phyloP scores from a whole-genome alignment of 305 asterid genomes.

The Stenogyne calaminthoides region DNA sequence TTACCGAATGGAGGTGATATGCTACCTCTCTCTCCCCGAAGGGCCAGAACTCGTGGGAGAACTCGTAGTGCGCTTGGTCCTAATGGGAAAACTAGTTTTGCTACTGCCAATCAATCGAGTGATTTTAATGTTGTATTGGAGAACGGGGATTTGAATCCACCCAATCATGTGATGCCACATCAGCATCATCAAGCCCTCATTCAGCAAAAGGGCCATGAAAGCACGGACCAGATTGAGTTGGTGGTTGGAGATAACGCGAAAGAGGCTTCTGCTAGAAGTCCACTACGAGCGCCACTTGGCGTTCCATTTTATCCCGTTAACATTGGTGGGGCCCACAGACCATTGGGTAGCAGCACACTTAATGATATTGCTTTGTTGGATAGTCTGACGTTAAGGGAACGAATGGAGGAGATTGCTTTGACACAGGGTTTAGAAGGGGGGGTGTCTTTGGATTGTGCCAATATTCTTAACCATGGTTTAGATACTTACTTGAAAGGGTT shows the following conservation, averaged over 20 bases:
- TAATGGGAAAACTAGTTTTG: slow-evolving; percentile 52
- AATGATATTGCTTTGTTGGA: slow-evolving; percentile 58
- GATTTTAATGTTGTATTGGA: slow-evolving; percentile 44
- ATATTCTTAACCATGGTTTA: slow-evolving; percentile 65
- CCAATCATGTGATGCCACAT: slow-evolving; percentile 34
- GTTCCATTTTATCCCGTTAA: slow-evolving; percentile 71
- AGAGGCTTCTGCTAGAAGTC: slow-evolving; percentile 57
- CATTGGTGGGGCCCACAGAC: slow-evolving; percentile 61
- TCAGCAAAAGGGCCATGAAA: slow-evolving; percentile 44
- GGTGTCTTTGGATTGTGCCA: slow-evolving; percentile 74
- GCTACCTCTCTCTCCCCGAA: slow-evolving; percentile 75
- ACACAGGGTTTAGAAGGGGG: slow-evolving; percentile 82
- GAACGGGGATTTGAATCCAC: slow-evolving; percentile 56
- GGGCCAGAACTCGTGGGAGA: slow-evolving; percentile 77
- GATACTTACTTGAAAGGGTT: slow-evolving; percentile 73
- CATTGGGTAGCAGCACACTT: slow-evolving; percentile 50
- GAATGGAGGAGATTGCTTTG: slow-evolving; percentile 73
- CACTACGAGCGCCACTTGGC: slow-evolving; percentile 88
- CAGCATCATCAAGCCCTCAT: slow-evolving; percentile 43
- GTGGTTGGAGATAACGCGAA: slow-evolving; percentile 47
- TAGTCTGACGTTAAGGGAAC: slow-evolving; percentile 57
- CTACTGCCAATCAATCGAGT: slow-evolving; percentile 42
- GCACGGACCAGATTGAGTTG: slow-evolving; percentile 42
- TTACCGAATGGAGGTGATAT: slow-evolving; percentile 73
- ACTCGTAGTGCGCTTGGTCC: slow-evolving; percentile 65